Evolutionary conservation across 129 eudicot genomes (phyloP).

Genomic region (Arctium lappa): DNA sequence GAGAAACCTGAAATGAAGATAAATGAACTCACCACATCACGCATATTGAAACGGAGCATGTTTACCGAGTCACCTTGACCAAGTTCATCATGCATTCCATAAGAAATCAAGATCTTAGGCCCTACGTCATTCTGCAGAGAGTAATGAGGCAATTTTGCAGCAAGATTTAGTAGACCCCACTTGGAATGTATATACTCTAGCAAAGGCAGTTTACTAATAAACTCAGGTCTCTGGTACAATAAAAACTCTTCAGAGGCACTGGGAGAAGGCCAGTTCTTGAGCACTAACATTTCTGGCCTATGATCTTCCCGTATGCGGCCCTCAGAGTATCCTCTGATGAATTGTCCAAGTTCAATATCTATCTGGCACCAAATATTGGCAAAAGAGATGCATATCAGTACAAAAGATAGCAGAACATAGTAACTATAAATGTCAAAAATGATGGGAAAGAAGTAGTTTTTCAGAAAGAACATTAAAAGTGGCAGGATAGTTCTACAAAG

Average conservation of each 20-base stretch:
- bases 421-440: neutral
- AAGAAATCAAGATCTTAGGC: constrained; percentile 78
- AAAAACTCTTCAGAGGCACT: constrained; percentile 91
- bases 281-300: constrained; percentile 58
- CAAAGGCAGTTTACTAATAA: constrained; percentile 80
- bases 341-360: constrained; percentile 75
- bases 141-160: constrained; percentile 94
- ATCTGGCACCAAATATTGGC: constrained; percentile 48
- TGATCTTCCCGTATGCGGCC: constrained; percentile 69
- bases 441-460: neutral
- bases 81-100: constrained; percentile 69
- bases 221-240: constrained; percentile 89
- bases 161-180: constrained; percentile 98
- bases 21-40: constrained; percentile 73
- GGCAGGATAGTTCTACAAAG: neutral
- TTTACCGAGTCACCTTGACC: constrained; percentile 64
- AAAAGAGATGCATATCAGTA: neutral
- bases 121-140: constrained; percentile 95
- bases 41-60: constrained; percentile 77
- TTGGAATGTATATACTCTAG: constrained; percentile 95
- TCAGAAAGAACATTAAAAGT: neutral
- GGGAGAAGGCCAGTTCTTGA: constrained; percentile 99
- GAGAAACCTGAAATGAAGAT: neutral
- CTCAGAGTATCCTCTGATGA: constrained; percentile 85
- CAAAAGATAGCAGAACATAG: neutral